phyloP scores from a whole-genome alignment of 768 basidiomycete species.

The Lactarius deliciosus region DNA sequence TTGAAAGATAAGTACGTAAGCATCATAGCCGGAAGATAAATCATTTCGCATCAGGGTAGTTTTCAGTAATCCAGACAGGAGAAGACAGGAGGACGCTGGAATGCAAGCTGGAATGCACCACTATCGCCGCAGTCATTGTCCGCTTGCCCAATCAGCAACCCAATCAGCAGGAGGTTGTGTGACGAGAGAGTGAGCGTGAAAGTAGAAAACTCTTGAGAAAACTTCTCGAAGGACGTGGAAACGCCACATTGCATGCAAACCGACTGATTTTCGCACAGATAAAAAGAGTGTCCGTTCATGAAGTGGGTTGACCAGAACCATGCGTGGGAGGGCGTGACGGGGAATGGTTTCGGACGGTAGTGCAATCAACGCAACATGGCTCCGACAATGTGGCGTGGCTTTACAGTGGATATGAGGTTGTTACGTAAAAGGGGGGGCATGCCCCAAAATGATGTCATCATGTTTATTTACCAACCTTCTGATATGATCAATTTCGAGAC shows the following conservation, averaged over 20 bases:
- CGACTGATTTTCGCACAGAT: slow-evolving; percentile 5
- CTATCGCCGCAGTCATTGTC: background rate
- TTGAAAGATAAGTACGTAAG: too few relatives aligned
- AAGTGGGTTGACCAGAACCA: slow-evolving; percentile 1
- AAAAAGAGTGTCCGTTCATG: background rate
- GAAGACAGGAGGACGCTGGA: too few relatives aligned
- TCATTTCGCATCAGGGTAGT: background rate
- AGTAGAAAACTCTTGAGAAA: slow-evolving; percentile 1
- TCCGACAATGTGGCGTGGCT: slow-evolving; percentile 5
- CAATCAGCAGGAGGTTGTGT: background rate
- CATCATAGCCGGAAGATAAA: background rate
- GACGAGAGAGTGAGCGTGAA: background rate
- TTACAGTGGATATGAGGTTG: background rate
- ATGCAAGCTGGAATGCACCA: background rate
- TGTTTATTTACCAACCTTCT: background rate
- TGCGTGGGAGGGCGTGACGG: slow-evolving; percentile 14
- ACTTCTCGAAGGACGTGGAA: slow-evolving; percentile 14
- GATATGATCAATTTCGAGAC: background rate
- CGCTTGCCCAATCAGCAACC: background rate
- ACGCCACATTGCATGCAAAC: slow-evolving; percentile 12
- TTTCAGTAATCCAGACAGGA: background rate
- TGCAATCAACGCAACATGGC: slow-evolving; percentile 1
- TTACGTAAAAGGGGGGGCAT: background rate
- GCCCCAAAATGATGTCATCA: background rate
- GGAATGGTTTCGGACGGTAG: slow-evolving; percentile 11